Conservation (phyloP, 768 basidiomycete genomes). For the Suillus clintonianus region DNA sequence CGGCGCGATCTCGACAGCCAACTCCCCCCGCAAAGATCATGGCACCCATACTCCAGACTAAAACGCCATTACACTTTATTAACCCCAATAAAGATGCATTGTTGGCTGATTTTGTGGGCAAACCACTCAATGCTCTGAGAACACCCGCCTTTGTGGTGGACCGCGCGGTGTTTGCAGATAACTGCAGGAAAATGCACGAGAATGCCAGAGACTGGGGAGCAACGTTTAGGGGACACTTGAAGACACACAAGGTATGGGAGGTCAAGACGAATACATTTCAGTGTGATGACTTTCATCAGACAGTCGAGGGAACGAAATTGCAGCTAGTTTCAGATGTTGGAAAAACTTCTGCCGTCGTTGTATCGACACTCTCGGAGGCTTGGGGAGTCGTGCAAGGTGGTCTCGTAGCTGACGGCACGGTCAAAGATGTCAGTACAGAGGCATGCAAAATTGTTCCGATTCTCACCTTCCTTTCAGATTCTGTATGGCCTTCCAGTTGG, state of each 20-base stretch:
- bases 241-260: slow-evolving; percentile 70
- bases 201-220: slow-evolving; percentile 69
- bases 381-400: slow-evolving; percentile 72
- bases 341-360: slow-evolving; percentile 63
- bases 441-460: background rate
- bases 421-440: slow-evolving; percentile 67
- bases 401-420: slow-evolving; percentile 67
- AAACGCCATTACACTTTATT: slow-evolving; percentile 44
- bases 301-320: slow-evolving; percentile 69
- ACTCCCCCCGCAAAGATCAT: slow-evolving; percentile 13
- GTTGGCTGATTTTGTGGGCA: slow-evolving; percentile 57
- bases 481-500: slow-evolving; percentile 78
- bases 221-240: slow-evolving; percentile 79
- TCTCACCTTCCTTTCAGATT: slow-evolving; percentile 48
- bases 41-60: slow-evolving; percentile 41
- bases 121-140: slow-evolving; percentile 54
- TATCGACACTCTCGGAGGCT: slow-evolving; percentile 84
- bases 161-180: slow-evolving; percentile 66
- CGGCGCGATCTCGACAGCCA: background rate
- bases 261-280: background rate
- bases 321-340: slow-evolving; percentile 61
- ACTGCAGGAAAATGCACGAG: slow-evolving; percentile 73
- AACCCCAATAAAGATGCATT: slow-evolving; percentile 51
- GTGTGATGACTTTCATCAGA: slow-evolving; percentile 42
- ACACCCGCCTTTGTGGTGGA: slow-evolving; percentile 84